Evolutionary conservation across 176 grass and related monocot genomes (phyloP), one percentile per base, ranked within the genome.

Genomic region (Canna indica): DNA sequence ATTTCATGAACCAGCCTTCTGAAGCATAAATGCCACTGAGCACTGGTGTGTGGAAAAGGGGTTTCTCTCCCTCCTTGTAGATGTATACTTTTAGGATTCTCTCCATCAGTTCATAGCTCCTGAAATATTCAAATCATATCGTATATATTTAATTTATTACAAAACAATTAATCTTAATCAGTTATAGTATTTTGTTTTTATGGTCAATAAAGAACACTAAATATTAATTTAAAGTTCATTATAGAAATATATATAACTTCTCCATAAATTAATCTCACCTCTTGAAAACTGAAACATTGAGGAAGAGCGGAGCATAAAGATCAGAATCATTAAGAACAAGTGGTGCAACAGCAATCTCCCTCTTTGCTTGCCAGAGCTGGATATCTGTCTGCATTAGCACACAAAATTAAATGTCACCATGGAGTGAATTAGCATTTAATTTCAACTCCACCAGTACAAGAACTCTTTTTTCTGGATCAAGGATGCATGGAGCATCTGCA

Each of bases 221-320:
- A 38, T 38, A 38, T 38, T 38, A 38, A 38, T 38, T 38, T 38
- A 38, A 38, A n/a, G n/a, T n/a, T n/a, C n/a, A n/a, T n/a, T n/a
- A n/a, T n/a, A n/a, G n/a, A n/a, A 38, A 38, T 38, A 38, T 38
- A 38, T 38, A 38, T 38, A 7, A 64, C 2, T 4, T 17, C 22
- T 31, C 6, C 27, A 35, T 65, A 30, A n/a, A 18, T 24, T 30
- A 0, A 16, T 28, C 26, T 39, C 80, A 88, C 91, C 87, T 86
- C 83, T 84, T 96, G 73, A 96, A 96, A 24, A 68, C 75, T 56
- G 91, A 96, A 9, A 96, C 76, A 68, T 96, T 91, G 59, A 78
- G 88, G 88, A 96, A 96, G 53, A 96, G 77, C 4, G 91, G 78
- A 69, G 83, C 65, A 60, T 86, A 78, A 18, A 96, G 91, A 71